Evolutionary conservation across 2,329 filamentous ascomycete species (phyloP).

Genomic region (Neurospora sp.): DNA sequence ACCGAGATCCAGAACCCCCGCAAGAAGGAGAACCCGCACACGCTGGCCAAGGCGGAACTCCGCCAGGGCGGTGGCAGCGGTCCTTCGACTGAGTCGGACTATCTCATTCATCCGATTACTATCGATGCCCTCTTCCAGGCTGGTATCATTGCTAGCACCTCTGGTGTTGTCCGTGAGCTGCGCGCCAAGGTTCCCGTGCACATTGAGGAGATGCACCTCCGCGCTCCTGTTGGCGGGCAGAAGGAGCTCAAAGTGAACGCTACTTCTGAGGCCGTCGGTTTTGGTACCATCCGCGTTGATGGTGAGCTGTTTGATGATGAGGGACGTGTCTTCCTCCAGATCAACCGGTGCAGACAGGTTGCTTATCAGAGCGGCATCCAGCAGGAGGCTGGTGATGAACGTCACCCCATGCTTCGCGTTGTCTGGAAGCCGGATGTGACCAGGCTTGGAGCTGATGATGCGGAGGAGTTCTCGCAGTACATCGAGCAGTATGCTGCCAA

Average conservation of each 20-base stretch:
- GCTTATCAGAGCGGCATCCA: neutral
- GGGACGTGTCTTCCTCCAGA: neutral
- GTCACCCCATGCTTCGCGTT: neutral
- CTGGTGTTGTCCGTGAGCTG: neutral
- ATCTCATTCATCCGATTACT: conserved; percentile 24
- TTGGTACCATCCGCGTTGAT: neutral
- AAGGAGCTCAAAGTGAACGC: neutral
- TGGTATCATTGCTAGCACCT: conserved; percentile 19
- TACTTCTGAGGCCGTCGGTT: neutral
- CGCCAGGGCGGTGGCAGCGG: neutral
- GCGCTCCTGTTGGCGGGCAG: neutral
- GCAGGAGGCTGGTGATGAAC: neutral
- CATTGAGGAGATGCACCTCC: neutral
- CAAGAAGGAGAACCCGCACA: neutral
- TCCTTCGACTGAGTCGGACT: neutral
- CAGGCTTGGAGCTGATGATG: neutral
- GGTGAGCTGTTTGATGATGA: neutral
- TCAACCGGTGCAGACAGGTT: neutral
- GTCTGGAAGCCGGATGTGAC: neutral
- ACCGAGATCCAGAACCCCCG: neutral
- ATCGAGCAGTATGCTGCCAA: neutral
- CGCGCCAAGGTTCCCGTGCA: neutral
- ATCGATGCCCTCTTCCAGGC: conserved; percentile 28
- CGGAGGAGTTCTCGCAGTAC: neutral
- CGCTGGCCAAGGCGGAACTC: neutral